phyloP scores from a whole-genome alignment of 495 filamentous ascomycete species.

The Cercophora scortea region DNA sequence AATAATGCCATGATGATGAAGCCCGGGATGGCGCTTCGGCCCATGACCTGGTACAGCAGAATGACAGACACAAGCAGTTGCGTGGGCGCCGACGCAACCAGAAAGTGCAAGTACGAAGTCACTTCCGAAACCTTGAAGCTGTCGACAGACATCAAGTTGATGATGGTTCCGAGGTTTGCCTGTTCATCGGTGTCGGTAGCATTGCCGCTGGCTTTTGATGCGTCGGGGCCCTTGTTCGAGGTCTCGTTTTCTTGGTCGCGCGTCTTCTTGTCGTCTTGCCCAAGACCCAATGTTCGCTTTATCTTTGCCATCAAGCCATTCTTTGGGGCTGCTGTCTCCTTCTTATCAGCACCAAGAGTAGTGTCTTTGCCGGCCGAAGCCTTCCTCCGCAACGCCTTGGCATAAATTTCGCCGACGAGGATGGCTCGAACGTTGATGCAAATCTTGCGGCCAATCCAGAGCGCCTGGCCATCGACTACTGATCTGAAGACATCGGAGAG shows the following conservation, averaged over 20 bases:
- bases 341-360: conserved; percentile 48
- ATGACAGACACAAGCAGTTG: conserved; percentile 63
- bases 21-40: conserved; percentile 87
- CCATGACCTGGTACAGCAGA: conserved; percentile 82
- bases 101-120: conserved; percentile 83
- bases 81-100: conserved; percentile 78
- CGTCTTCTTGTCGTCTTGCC: conserved; percentile 41
- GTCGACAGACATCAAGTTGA: conserved; percentile 98
- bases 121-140: conserved; percentile 97
- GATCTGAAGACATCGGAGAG: conserved; percentile 71
- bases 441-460: conserved; percentile 89
- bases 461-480: conserved; percentile 73
- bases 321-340: conserved; percentile 25
- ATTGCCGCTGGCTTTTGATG: conserved; percentile 28
- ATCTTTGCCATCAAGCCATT: conserved; percentile 40
- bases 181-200: conserved; percentile 52
- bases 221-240: conserved; percentile 21
- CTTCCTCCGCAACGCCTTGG: conserved; percentile 90
- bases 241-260: conserved; percentile 8
- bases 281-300: conserved; percentile 50
- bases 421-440: conserved; percentile 89
- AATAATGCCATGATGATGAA: conserved; percentile 86
- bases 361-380: conserved; percentile 70
- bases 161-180: conserved; percentile 90
- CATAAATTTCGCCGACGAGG: conserved; percentile 95